Evolutionary conservation across 768 basidiomycete species (phyloP).

Genomic region (Dacryopinax spathularia): DNA sequence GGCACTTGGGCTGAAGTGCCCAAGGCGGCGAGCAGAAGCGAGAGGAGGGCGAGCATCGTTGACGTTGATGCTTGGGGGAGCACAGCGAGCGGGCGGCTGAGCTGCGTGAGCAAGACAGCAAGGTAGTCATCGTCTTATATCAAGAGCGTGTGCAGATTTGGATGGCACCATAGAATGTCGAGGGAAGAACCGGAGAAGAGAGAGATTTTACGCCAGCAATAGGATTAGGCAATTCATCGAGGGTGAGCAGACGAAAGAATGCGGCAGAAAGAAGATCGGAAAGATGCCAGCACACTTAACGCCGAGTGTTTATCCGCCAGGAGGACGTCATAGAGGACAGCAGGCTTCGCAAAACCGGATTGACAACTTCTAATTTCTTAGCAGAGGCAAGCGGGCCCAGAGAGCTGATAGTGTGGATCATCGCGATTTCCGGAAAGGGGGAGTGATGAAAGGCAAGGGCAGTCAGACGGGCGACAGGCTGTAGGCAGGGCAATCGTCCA

Average conservation of each 20-base stretch:
- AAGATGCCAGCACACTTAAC: neutral
- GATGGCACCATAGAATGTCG: neutral
- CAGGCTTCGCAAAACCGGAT: too few relatives aligned
- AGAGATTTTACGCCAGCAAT: neutral
- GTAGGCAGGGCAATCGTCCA: too few relatives aligned
- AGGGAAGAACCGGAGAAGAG: neutral
- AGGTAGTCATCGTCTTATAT: neutral
- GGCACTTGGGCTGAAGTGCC: neutral
- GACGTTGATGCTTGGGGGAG: neutral
- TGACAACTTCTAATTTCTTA: too few relatives aligned
- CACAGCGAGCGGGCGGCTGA: neutral
- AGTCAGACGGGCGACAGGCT: conserved; percentile 10
- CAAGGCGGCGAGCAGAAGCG: neutral
- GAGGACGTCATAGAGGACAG: neutral
- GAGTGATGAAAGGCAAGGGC: conserved; percentile 7
- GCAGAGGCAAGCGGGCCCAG: too few relatives aligned
- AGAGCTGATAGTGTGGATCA: conserved; percentile 58
- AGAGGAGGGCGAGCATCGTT: neutral
- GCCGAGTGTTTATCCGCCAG: neutral
- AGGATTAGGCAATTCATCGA: neutral
- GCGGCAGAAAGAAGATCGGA: neutral
- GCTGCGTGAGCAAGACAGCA: neutral
- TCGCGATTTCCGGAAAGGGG: conserved; percentile 25
- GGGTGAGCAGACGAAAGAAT: neutral
- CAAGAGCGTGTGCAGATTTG: neutral